Evolutionary conservation across 1,284 basidiomycete species (phyloP), one percentile per base, ranked within the genome.

Genomic region (Ganoderma meredithae): DNA sequence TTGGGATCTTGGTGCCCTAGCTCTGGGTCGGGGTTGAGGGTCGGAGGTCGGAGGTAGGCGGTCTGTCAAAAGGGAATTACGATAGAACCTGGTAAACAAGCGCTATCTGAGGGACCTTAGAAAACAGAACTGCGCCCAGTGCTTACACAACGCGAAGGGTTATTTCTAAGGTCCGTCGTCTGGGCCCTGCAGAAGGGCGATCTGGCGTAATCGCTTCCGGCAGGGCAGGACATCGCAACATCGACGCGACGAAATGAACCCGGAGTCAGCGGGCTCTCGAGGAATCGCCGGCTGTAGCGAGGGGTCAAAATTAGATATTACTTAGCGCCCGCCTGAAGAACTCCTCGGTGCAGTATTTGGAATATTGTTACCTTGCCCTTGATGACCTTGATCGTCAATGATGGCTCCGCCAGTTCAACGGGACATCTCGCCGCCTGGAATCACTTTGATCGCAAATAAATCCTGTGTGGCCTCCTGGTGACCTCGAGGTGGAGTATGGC

Each of bases 251-350:
- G 12, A 27, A 33, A 55, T 15, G 27, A 55, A 31, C 31, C 25
- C 53, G 53, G 27, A 33, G 27, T 27, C 15, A 15, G 19, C 53
- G 27, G 53, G 17, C 15, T 55, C 17, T 55, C 47, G 25, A n/a
- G 15, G 27, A 27, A 55, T 33, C 13, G 19, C 31, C 53, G 53
- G 53, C 53, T 27, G 53, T 55, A 55, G 31, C 53, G 53, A 55
- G 6, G 47, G 53, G 31, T n/a, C 25, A 33, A 55, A 55, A 55
- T 19, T 55, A 55, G 53, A 31, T 33, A 55, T 33, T 5, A 31
- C 27, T 31, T 31, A 17, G 53, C 53, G 27, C 31, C 1, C 27
- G 27, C 27, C 27, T 31, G 27, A 55, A 33, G 12, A 49, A 55
- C 15, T 17, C 27, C 25, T 31, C 53, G 53, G 53, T 55, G 31